phyloP scores from a whole-genome alignment of 1,284 basidiomycete genomes.

The Melampsora larici-populina region DNA sequence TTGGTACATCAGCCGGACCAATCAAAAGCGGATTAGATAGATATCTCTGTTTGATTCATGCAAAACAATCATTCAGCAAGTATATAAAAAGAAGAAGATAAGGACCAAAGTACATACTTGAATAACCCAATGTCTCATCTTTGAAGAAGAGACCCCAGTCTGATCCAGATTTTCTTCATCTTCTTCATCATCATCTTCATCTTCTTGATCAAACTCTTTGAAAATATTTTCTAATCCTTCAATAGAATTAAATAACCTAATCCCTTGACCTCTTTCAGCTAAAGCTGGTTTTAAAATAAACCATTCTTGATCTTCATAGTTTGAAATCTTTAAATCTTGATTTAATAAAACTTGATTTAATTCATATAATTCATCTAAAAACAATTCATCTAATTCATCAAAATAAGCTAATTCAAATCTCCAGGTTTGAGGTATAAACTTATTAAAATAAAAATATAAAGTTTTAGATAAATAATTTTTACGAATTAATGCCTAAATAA shows the following conservation, averaged over 20 bases:
- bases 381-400: conserved; percentile 92
- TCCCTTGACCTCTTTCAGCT: conserved; percentile 93
- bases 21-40: conserved; percentile 70
- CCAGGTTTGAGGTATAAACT: conserved; percentile 73
- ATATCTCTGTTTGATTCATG: conserved; percentile 66
- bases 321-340: conserved; percentile 50
- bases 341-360: conserved; percentile 65
- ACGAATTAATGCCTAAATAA: conserved; percentile 22
- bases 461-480: conserved; percentile 69
- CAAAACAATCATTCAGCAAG: background rate
- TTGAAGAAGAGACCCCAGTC: conserved; percentile 58
- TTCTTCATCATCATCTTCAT: conserved; percentile 51
- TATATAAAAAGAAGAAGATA: no score
- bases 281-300: conserved; percentile 96
- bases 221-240: conserved; percentile 74
- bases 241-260: conserved; percentile 80
- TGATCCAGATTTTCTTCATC: conserved; percentile 53
- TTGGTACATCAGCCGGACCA: conserved; percentile 4
- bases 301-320: conserved; percentile 62
- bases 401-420: conserved; percentile 83
- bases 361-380: conserved; percentile 89
- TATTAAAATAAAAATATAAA: conserved; percentile 60
- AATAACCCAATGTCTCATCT: conserved; percentile 91
- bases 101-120: conserved; percentile 62
- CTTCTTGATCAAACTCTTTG: conserved; percentile 70